phyloP scores from a whole-genome alignment of 345 rosid genomes.

The Salix dunnii region DNA sequence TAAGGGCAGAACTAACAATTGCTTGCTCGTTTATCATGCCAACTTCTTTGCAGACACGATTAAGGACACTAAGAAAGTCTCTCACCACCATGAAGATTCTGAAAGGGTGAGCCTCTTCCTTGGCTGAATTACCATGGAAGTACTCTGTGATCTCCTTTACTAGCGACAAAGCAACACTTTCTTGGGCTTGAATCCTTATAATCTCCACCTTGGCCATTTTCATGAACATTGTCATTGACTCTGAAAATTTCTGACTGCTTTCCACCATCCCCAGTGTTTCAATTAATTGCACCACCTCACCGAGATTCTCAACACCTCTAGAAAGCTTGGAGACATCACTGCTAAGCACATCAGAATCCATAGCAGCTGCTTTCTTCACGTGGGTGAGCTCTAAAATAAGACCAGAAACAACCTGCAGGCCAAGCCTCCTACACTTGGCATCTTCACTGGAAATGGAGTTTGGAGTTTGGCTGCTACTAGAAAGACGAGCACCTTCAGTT shows the following conservation, averaged over 20 bases:
- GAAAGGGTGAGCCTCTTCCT: constrained; percentile 98
- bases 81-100: constrained; percentile 96
- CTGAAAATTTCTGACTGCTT: constrained; percentile 52
- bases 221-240: constrained; percentile 64
- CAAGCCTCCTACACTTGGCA: constrained; percentile 73
- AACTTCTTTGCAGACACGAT: constrained; percentile 94
- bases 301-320: constrained; percentile 53
- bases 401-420: constrained; percentile 88
- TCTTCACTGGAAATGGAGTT: constrained; percentile 48
- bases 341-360: constrained; percentile 89
- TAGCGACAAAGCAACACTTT: constrained; percentile 74
- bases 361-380: constrained; percentile 95
- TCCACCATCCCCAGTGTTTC: constrained; percentile 39
- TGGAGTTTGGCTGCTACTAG: constrained; percentile 42
- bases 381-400: constrained; percentile 68
- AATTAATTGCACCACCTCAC: constrained; percentile 45
- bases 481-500: constrained; percentile 82
- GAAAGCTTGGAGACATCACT: constrained; percentile 81
- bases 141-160: constrained; percentile 97
- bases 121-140: constrained; percentile 98
- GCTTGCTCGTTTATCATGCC: constrained; percentile 87
- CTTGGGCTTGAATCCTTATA: constrained; percentile 82
- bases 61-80: constrained; percentile 78
- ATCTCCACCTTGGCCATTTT: constrained; percentile 76
- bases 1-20: constrained; percentile 74